These are phyloP conservation scores for Colletotrichum abscissum DNA, from an alignment of 2,329 filamentous ascomycete genomes.

Conservation along the genomic window DNA sequence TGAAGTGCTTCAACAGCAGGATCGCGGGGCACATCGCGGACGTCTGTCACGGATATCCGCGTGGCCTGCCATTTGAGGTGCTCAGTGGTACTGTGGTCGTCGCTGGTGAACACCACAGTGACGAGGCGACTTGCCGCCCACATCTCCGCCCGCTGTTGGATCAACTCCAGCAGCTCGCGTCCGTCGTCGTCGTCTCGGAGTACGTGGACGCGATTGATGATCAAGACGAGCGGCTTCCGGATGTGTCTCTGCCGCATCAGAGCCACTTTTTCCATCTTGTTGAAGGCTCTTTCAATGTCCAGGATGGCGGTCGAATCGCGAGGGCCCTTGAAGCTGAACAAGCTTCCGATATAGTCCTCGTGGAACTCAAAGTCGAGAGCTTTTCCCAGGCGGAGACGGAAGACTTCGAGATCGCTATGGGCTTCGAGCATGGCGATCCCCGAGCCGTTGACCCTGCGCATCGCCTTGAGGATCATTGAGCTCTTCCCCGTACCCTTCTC, in stretches of 20 bases:
- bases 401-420: conserved; percentile 77
- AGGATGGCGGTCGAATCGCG: conserved; percentile 75
- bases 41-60: conserved; percentile 64
- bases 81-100: conserved; percentile 70
- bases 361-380: conserved; percentile 77
- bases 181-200: conserved; percentile 76
- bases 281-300: conserved; percentile 79
- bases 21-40: conserved; percentile 61
- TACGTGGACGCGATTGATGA: conserved; percentile 76
- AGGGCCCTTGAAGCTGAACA: conserved; percentile 78
- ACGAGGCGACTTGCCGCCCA: conserved; percentile 79
- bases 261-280: conserved; percentile 79
- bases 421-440: conserved; percentile 78
- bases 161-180: conserved; percentile 74
- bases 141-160: conserved; percentile 78
- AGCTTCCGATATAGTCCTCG: conserved; percentile 75
- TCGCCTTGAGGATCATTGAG: conserved; percentile 77
- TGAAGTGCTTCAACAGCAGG: conserved; percentile 59
- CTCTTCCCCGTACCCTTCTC: conserved; percentile 80
- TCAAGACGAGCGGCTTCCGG: conserved; percentile 69
- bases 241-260: conserved; percentile 61
- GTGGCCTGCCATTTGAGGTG: conserved; percentile 66
- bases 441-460: conserved; percentile 74
- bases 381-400: conserved; percentile 77
- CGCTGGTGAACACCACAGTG: conserved; percentile 67